Base-by-base conservation (phyloP, 768 basidiomycete genomes). In the Austroboletus eburneus region DNA sequence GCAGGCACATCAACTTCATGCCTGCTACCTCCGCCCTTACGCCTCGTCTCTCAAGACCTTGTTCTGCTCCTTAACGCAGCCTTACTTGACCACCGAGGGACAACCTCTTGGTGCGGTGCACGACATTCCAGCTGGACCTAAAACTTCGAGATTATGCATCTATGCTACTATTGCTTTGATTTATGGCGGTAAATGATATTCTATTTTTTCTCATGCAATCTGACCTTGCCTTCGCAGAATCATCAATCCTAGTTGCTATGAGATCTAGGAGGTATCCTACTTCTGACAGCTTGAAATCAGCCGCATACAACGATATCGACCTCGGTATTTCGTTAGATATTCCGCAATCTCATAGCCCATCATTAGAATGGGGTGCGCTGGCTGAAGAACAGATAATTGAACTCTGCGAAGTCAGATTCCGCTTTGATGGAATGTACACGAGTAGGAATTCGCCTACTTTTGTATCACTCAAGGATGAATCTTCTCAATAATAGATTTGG, bases 301-400 rank as follows among this genome's bases (percentile, higher is more conserved):
- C 56, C 14, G 45, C 54, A n/a, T 38, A 70, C 46, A 65, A 68
- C 43, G 60, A 74, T 17, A 70, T 80, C 60, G 73, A 76, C 51
- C 64, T 81, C 5, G 55, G 40, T 10, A 53, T 68, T 12, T 22
- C 66, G 32, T 48, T 66, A 32, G 64, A 68, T 45, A 43, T 57
- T 20, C 25, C 57, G 8, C 52, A 55, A 8, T 21, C 63, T 7
- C 48, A 42, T 9, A 43, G 40, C 17, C 39, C 39, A n/a, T 42
- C 61, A 9, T 43, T 63, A 4, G 68, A 74, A 34, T 74, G 77
- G 75, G 81, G 83, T 39, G 64, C 69, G 36, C 77, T 77, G 65
- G 76, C 79, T 5, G 83, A 85, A 58, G 82, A 85, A 43, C 65
- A 69, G 7, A 71, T 61, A 3, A 77, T 88, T 49, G 77, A 83